Evolutionary conservation across 2,329 filamentous ascomycete species (phyloP).

Genomic region (Fusarium falciforme): DNA sequence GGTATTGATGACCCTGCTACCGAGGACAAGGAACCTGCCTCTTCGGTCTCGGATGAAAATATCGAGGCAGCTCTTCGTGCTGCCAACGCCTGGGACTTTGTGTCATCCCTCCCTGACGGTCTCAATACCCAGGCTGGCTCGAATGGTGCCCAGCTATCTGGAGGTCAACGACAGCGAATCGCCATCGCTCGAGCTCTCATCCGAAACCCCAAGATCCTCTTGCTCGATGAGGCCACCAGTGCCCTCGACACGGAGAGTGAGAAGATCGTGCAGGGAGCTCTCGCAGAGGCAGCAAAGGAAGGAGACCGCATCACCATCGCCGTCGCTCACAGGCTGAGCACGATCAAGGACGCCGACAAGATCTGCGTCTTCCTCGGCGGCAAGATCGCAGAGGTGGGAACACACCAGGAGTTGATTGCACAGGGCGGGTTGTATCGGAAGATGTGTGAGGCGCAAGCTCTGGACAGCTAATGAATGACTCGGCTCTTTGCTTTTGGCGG

Average conservation of each 20-base stretch:
- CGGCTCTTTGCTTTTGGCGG: not conserved
- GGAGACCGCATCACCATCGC: constrained; percentile 60
- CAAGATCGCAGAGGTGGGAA: constrained; percentile 67
- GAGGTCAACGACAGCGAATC: constrained; percentile 75
- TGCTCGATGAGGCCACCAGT: constrained; percentile 44
- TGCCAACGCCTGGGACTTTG: constrained; percentile 63
- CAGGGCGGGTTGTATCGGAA: constrained; percentile 59
- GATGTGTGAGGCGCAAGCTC: constrained; percentile 58
- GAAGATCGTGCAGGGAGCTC: constrained; percentile 76
- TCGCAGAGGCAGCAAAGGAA: constrained; percentile 78
- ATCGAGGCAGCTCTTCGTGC: constrained; percentile 60
- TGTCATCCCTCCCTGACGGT: constrained; percentile 53
- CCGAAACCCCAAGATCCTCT: constrained; percentile 39
- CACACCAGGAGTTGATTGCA: constrained; percentile 65
- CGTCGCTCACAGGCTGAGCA: constrained; percentile 93
- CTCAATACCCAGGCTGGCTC: constrained; percentile 72
- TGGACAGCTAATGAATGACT: constrained; percentile 41
- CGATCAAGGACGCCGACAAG: constrained; percentile 79
- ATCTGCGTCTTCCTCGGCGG: constrained; percentile 72
- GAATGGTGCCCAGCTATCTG: constrained; percentile 73
- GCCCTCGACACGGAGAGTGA: constrained; percentile 44
- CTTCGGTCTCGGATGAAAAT: constrained; percentile 40
- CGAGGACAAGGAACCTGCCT: constrained; percentile 5
- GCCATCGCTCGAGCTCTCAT: constrained; percentile 75
- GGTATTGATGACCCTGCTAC: constrained; percentile 36